Percentiles rank a stretch among this genome's conserved stretches.
Evolutionary conservation across 2,329 filamentous ascomycete genomes (phyloP).

Genomic region (Colletotrichum tofieldiae): DNA sequence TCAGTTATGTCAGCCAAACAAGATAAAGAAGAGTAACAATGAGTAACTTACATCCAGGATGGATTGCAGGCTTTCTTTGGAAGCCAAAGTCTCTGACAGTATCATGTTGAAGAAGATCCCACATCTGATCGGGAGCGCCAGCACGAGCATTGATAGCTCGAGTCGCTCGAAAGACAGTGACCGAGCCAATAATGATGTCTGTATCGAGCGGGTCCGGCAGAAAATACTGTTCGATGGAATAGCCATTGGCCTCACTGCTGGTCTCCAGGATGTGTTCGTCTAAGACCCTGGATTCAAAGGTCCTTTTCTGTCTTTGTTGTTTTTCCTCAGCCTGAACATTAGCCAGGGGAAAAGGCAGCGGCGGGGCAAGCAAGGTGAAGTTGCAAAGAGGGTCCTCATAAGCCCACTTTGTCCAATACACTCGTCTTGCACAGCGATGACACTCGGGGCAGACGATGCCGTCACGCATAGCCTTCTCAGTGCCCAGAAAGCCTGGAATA

Average conservation of each 20-base stretch:
- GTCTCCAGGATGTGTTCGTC: constrained; percentile 43
- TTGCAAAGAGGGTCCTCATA: constrained; percentile 69
- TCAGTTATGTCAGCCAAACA: constrained; percentile 49
- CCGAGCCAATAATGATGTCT: constrained; percentile 60
- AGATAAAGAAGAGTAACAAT: constrained; percentile 33
- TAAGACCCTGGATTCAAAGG: constrained; percentile 1
- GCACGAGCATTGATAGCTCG: constrained; percentile 63
- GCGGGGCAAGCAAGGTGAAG: constrained; percentile 57
- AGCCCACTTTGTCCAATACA: constrained; percentile 74
- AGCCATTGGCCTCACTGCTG: constrained; percentile 9
- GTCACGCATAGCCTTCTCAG: constrained; percentile 67
- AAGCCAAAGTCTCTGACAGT: constrained; percentile 58
- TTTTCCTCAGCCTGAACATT: constrained; percentile 43
- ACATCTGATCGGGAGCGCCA: constrained; percentile 75
- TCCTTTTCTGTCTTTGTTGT: constrained; percentile 5
- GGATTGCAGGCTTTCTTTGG: constrained; percentile 57
- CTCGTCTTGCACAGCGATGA: constrained; percentile 72
- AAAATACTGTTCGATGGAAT: constrained; percentile 48
- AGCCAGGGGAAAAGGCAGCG: constrained; percentile 45
- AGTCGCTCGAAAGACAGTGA: constrained; percentile 72
- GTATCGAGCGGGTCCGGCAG: constrained; percentile 60
- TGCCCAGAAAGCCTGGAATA: constrained; percentile 55
- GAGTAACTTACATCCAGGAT: constrained; percentile 51
- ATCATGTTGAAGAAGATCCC: constrained; percentile 61
- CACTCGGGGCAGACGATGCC: constrained; percentile 80